Evolutionary conservation across 176 grass and related monocot species (phyloP).

Genomic region (Rhynchospora tenuis): DNA sequence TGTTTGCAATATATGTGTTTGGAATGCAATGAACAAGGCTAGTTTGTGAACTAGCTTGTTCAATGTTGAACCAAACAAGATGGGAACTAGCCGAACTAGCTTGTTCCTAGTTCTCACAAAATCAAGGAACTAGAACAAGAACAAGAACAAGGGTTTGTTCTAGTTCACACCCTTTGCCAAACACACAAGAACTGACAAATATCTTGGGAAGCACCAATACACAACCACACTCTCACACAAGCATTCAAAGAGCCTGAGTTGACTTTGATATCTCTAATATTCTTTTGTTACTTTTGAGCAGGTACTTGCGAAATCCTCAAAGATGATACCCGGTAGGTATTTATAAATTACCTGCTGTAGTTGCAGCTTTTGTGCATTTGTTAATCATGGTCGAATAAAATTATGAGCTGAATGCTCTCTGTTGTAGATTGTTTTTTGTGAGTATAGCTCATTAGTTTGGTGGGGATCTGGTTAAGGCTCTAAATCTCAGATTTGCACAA

Average conservation of each 20-base stretch:
- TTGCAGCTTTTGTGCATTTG: neutral
- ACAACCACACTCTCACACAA: neutral
- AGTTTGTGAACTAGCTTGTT: too few species aligned
- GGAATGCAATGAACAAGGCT: too few species aligned
- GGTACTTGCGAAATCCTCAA: constrained; percentile 96
- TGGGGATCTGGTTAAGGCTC: neutral
- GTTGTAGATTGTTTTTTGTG: neutral
- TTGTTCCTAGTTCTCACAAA: too few species aligned
- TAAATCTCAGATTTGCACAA: neutral
- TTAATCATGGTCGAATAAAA: neutral
- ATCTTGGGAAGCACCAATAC: too few species aligned
- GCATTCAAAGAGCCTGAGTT: neutral
- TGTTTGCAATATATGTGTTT: neutral
- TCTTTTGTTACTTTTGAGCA: constrained; percentile 27
- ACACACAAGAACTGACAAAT: too few species aligned
- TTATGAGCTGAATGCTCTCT: neutral
- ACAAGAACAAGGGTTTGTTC: too few species aligned
- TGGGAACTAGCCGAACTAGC: too few species aligned
- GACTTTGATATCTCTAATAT: neutral
- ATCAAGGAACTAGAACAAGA: too few species aligned
- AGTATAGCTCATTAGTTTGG: neutral
- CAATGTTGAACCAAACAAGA: too few species aligned
- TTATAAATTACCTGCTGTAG: neutral
- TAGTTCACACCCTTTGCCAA: too few species aligned
- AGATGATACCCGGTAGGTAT: constrained; percentile 96